A percentile compares a stretch with the other conserved stretches of the same genome.
Conservation (phyloP, 257 asterid species). For the Gardenia jasminoides region DNA sequence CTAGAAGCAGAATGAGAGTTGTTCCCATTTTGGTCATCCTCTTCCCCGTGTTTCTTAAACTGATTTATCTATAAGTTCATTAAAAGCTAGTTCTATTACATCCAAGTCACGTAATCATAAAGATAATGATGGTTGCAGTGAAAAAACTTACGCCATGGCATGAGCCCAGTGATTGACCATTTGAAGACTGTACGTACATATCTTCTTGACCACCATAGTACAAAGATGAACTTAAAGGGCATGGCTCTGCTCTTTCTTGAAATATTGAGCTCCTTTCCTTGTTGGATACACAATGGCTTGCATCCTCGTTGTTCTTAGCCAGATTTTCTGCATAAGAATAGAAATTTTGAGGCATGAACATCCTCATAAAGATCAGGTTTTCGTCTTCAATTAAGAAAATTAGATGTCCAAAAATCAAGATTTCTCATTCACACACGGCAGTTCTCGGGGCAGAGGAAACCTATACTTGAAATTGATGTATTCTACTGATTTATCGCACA, state of each 20-base stretch:
- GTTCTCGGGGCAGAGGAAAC: neutral
- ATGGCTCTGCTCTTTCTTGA: slow-evolving; percentile 36
- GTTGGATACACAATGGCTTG: neutral
- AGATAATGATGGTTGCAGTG: neutral
- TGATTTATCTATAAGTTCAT: neutral
- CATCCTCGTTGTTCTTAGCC: neutral
- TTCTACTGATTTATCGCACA: neutral
- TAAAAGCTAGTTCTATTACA: neutral
- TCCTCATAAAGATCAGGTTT: neutral
- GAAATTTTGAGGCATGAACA: neutral
- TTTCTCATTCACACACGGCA: neutral
- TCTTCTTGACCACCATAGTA: slow-evolving; percentile 39
- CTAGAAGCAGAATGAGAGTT: neutral
- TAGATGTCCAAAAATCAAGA: neutral
- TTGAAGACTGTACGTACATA: neutral
- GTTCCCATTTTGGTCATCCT: neutral
- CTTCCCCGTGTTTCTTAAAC: neutral
- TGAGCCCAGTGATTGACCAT: neutral
- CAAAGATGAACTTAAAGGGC: slow-evolving; percentile 43
- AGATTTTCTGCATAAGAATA: neutral
- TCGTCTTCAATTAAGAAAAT: neutral
- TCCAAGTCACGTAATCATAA: neutral
- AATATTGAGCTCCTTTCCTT: slow-evolving; percentile 23
- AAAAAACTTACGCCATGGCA: neutral
- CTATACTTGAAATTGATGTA: neutral